Base-by-base conservation (phyloP, 345 rosid species). In the Jatropha curcas region DNA sequence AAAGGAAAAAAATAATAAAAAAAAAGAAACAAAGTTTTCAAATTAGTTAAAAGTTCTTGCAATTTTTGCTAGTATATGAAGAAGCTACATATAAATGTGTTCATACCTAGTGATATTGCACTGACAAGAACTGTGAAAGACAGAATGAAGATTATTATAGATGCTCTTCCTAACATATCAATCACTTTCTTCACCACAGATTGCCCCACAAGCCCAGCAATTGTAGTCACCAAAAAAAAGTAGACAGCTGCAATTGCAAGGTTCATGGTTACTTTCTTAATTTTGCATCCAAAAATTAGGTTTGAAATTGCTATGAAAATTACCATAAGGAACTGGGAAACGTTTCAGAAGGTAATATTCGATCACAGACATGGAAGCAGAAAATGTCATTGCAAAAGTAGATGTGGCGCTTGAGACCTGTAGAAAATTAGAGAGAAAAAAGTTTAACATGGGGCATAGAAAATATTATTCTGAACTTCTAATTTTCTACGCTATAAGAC, bases 321-420 rank as follows among this genome's bases (percentile, higher is more conserved):
- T 62, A 88, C 96, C 92, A n/a, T 84, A 90, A 28, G 96, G 94
- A 57, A 92, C 86, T 4, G 96, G 93, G 73, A 92, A 92, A 48
- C 94, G 92, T 67, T 87, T 88, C 14, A 92, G 84, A 71, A 92
- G 93, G 79, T 87, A 92, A 76, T 90, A 89, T 73, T 92, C 97
- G 5, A 92, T 80, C 20, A 87, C 97, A 30, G 93, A 92, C 92
- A 92, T 87, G 9, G 95, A 90, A 33, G 97, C 89, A 51, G 93
- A 90, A 74, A 92, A 92, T 16, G 85, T 82, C 97, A 90, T 90
- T 17, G 93, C 90, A 79, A 90, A 90, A 71, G 97, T 92, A 22
- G 92, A 86, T 28, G 96, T 90, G 63, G 97, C 91, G 86, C 93
- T 90, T 67, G 93, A 85, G 61, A 92, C 95, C 95, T 86, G 39